Percentiles rank a stretch among this genome's conserved stretches.
Conservation (phyloP, 768 basidiomycete species). For the Antrodiella citrinella region DNA sequence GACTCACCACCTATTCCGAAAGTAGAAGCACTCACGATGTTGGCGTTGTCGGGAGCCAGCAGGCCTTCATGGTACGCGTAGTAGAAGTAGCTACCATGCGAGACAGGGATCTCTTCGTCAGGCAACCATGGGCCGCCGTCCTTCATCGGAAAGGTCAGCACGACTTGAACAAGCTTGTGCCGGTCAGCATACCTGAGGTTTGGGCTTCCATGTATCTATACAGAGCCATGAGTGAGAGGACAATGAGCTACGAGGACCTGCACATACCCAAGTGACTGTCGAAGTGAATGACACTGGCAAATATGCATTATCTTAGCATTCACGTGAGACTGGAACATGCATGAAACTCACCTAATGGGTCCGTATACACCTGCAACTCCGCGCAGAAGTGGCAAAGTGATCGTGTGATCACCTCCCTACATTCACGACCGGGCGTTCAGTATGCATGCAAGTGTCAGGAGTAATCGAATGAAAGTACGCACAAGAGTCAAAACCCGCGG, state of each 20-base stretch:
- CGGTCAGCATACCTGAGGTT: not conserved
- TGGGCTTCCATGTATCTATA: constrained; percentile 18
- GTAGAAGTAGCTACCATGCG: constrained; percentile 27
- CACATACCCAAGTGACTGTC: constrained; percentile 24
- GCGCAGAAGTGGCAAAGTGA: constrained; percentile 24
- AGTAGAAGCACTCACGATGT: constrained; percentile 18
- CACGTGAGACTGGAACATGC: not conserved
- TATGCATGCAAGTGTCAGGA: no score
- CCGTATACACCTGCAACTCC: constrained; percentile 24
- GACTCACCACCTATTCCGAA: not conserved
- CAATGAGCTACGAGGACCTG: not conserved
- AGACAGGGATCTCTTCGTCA: constrained; percentile 23
- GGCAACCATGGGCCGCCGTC: constrained; percentile 23
- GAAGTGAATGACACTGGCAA: constrained; percentile 25
- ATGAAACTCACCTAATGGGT: constrained; percentile 20
- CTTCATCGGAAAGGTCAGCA: no score
- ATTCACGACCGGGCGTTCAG: no score
- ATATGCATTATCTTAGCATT: not conserved
- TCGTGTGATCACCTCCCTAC: constrained; percentile 25
- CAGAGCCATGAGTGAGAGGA: not conserved
- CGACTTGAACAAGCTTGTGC: no score
- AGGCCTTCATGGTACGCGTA: constrained; percentile 26
- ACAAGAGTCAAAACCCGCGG: constrained; percentile 25
- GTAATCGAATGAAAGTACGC: constrained; percentile 1
- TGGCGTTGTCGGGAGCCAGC: constrained; percentile 22